These are phyloP conservation scores for Oropetium thomaeum DNA, from an alignment of 176 grass and related monocot species.

Conservation along the genomic window DNA sequence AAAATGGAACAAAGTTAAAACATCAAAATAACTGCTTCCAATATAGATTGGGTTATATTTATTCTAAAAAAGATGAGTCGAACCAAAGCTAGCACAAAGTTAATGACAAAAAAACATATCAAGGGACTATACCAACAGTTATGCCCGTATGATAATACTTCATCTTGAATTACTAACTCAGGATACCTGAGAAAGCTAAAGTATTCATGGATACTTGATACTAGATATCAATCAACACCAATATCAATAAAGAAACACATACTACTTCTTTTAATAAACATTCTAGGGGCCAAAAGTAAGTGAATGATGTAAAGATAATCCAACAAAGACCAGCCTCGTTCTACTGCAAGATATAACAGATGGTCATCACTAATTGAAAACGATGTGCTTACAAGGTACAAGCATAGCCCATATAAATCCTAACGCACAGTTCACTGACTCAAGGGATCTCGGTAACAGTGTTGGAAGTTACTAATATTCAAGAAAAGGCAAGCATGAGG, in stretches of 20 bases:
- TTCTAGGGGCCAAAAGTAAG: slow-evolving; percentile 4
- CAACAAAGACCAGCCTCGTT: not conserved
- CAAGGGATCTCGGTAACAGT: not conserved
- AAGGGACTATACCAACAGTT: not conserved
- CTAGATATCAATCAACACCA: not conserved
- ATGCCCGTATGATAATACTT: not conserved
- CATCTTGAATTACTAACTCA: not conserved
- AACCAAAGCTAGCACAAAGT: not conserved
- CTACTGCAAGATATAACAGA: not conserved
- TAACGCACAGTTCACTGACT: not conserved
- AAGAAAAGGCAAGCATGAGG: not conserved
- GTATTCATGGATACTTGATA: slow-evolving; percentile 2
- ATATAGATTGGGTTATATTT: not conserved
- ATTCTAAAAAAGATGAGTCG: not conserved
- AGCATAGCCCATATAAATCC: not conserved
- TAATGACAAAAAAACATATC: not conserved
- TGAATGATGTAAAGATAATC: not conserved
- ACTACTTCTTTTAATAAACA: not conserved
- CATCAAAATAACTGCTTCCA: not conserved
- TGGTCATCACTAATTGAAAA: not conserved
- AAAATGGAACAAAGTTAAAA: not conserved
- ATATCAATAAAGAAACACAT: not conserved
- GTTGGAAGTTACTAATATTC: not conserved
- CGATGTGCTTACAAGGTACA: not conserved
- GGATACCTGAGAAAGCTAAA: not conserved